These are phyloP conservation scores for Strobilomyces confusus DNA, from an alignment of 768 basidiomycete species.

Conservation along the genomic window DNA sequence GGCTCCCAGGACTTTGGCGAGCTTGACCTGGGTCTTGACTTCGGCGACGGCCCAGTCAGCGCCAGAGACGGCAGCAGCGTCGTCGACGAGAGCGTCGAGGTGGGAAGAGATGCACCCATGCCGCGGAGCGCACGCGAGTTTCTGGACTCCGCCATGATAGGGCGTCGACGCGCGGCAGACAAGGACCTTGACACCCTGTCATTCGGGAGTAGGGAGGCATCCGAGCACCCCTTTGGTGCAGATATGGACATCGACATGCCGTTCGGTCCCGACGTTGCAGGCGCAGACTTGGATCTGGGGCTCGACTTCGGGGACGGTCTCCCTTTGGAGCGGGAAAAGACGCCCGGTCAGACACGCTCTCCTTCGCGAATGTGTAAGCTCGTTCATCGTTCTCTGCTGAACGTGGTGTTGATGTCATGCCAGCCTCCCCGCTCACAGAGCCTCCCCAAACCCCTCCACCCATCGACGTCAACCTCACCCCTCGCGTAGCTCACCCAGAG, in stretches of 20 bases:
- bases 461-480: constrained; percentile 43
- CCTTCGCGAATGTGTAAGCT: constrained; percentile 67
- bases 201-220: constrained; percentile 56
- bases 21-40: constrained; percentile 73
- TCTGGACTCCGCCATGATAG: constrained; percentile 59
- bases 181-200: constrained; percentile 65
- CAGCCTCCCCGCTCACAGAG: constrained; percentile 76
- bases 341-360: constrained; percentile 56
- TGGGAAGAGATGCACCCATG: constrained; percentile 67
- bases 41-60: constrained; percentile 55
- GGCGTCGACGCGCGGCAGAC: constrained; percentile 40
- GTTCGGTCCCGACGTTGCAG: constrained; percentile 47
- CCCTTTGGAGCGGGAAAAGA: constrained; percentile 44
- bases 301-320: constrained; percentile 64
- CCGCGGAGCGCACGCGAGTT: constrained; percentile 48
- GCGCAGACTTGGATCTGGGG: constrained; percentile 62
- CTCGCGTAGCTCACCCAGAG: constrained; percentile 42
- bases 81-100: constrained; percentile 55
- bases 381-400: neutral
- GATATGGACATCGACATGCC: constrained; percentile 50
- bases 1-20: constrained; percentile 79
- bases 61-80: constrained; percentile 46
- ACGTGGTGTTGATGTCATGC: constrained; percentile 6
- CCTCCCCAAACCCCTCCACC: constrained; percentile 77
- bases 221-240: constrained; percentile 60